Evolutionary conservation across 1,139 yeast species (phyloP).

Genomic region (Nadsonia starkeyi-henricii): DNA sequence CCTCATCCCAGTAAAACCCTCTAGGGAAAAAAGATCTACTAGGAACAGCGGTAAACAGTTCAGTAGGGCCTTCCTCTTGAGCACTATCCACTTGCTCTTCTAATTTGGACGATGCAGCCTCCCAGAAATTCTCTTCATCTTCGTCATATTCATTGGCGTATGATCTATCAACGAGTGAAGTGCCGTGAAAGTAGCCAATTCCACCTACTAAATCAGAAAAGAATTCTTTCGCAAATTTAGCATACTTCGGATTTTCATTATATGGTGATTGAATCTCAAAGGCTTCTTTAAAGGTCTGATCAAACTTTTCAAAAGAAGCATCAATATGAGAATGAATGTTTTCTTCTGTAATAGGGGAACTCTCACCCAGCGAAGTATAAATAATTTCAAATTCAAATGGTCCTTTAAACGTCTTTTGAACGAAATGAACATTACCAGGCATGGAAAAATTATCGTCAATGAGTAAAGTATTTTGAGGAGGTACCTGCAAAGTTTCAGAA

Average conservation of each 20-base stretch:
- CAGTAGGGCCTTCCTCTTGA: slow-evolving; percentile 26
- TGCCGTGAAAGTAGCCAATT: slow-evolving; percentile 80
- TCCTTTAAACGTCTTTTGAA: slow-evolving; percentile 66
- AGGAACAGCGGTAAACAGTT: slow-evolving; percentile 73
- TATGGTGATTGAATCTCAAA: slow-evolving; percentile 50
- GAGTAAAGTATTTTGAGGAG: slow-evolving; percentile 30
- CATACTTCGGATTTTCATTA: slow-evolving; percentile 29
- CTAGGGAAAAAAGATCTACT: slow-evolving; percentile 91
- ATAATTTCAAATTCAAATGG: slow-evolving; percentile 63
- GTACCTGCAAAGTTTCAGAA: slow-evolving; percentile 21
- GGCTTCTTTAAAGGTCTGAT: slow-evolving; percentile 38
- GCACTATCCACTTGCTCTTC: slow-evolving; percentile 14
- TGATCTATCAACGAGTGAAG: slow-evolving; percentile 64
- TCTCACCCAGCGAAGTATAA: slow-evolving; percentile 36
- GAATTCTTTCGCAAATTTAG: slow-evolving; percentile 58
- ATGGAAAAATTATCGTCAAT: slow-evolving; percentile 47
- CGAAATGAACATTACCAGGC: slow-evolving; percentile 64
- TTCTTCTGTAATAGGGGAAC: slow-evolving; percentile 16
- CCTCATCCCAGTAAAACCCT: slow-evolving; percentile 98
- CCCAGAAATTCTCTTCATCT: slow-evolving; percentile 29
- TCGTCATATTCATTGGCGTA: slow-evolving; percentile 49
- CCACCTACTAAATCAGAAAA: slow-evolving; percentile 83
- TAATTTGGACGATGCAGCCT: slow-evolving; percentile 12
- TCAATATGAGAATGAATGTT: slow-evolving; percentile 29
- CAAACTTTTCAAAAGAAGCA: slow-evolving; percentile 30